Evolutionary conservation across 176 grass and related monocot species (phyloP).

Genomic region (Phoenix roebelenii): DNA sequence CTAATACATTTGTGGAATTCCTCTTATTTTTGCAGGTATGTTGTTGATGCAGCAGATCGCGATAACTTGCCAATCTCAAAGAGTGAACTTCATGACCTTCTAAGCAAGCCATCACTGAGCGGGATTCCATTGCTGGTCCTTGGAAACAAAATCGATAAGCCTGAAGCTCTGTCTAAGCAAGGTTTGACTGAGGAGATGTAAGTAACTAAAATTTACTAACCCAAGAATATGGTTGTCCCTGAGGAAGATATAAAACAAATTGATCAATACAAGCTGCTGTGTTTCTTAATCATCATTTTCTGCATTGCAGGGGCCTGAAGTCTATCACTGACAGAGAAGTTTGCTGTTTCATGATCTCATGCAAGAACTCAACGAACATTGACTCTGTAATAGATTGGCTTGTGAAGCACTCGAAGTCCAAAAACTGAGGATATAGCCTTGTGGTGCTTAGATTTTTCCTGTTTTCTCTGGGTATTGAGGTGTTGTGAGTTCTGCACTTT

Average conservation of each 20-base stretch:
- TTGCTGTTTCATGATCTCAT: slow-evolving; percentile 91
- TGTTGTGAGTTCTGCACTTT: background rate
- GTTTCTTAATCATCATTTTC: background rate
- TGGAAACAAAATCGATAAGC: slow-evolving; percentile 85
- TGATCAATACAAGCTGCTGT: no score
- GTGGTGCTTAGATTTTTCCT: slow-evolving; percentile 1
- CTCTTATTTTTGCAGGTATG: slow-evolving; percentile 52
- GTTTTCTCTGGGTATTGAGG: slow-evolving; percentile 3
- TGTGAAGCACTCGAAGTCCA: slow-evolving; percentile 85
- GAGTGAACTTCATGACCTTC: slow-evolving; percentile 83
- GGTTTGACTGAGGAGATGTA: slow-evolving; percentile 72
- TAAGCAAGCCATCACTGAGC: slow-evolving; percentile 78
- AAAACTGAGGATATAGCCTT: slow-evolving; percentile 44
- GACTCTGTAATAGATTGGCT: slow-evolving; percentile 92
- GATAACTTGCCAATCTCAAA: slow-evolving; percentile 89
- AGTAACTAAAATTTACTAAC: slow-evolving; percentile 5
- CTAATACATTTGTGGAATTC: background rate
- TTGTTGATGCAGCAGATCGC: slow-evolving; percentile 81
- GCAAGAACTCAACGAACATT: slow-evolving; percentile 95
- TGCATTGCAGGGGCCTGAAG: slow-evolving; percentile 49
- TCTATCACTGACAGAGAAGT: slow-evolving; percentile 72
- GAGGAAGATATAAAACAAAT: no score
- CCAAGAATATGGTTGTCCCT: background rate
- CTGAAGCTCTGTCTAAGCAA: slow-evolving; percentile 70
- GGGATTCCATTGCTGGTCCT: slow-evolving; percentile 84